Base-by-base conservation (phyloP, 129 eudicot species). In the Escallonia rubra region DNA sequence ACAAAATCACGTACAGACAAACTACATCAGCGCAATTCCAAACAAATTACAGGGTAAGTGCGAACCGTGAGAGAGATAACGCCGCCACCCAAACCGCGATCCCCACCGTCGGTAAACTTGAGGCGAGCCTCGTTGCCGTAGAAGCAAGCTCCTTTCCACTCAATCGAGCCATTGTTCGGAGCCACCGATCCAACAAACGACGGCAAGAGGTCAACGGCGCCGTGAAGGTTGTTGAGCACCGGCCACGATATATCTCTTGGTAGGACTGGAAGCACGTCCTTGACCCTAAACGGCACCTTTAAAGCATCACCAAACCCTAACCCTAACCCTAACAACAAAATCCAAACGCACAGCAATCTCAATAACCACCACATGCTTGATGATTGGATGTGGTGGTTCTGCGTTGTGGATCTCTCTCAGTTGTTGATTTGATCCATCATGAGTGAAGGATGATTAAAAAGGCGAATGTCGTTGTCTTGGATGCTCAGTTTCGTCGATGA, bases 101-200 rank as follows among this genome's bases (percentile, higher is more conserved):
- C 95, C 67, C 80, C 90, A 44, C 73, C 75, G 8, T 52, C 51
- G 10, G 90, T 86, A 57, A 93, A 79, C 9, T 89, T 84, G 66
- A 93, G 82, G 41, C 78, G 78, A 40, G 96, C 99, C 67, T 83
- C 73, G 61, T 89, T 94, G 0, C 84, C 90, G 41, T 47, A 47
- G 66, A 94, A 94, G 74, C 99, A 94, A 43, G 99, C 88, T 7
- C 97, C 99, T 68, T 81, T 82, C 99, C 99, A 94, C 66, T 66
- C 47, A 66, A 89, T 45, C 8, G 92, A 43, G 0, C 86, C 87
- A 41, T 79, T 83, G 39, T 58, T 52, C 6, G 99, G 99, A 16
- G 90, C 61, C 67, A 94, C 73, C 11, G 99, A 89, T 2, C 97
- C 99, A 9, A 94, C 82, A 57, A 86, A 94, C 48, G 96, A 81